A percentile compares a stretch with the other conserved stretches of the same genome.
phyloP scores from a whole-genome alignment of 108 stramenopile genomes.

The Stephanodiscus minutulus region DNA sequence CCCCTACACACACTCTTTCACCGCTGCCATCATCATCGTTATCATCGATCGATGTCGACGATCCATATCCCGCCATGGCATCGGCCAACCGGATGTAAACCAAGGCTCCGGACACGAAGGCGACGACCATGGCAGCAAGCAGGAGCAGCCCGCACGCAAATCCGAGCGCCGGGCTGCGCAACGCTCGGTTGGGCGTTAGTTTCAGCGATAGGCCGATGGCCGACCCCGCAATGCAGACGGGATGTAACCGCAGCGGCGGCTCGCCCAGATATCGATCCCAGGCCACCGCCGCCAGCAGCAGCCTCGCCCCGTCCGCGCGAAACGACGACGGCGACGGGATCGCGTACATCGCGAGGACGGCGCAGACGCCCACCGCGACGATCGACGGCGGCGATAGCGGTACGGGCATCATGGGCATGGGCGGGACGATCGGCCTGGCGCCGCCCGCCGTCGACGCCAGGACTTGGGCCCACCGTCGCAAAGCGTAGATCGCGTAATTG shows the following conservation, averaged over 20 bases:
- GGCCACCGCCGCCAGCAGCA: conserved; percentile 31
- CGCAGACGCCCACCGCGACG: conserved; percentile 9
- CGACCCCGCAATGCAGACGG: conserved; percentile 49
- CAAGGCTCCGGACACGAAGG: conserved; percentile 23
- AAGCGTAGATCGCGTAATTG: conserved; percentile 16
- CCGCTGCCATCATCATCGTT: background rate
- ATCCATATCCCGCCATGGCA: background rate
- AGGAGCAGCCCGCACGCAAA: conserved; percentile 31
- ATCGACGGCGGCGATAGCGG: conserved; percentile 24
- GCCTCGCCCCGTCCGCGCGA: conserved; percentile 9
- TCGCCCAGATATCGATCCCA: conserved; percentile 45
- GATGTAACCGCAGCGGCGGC: conserved; percentile 42
- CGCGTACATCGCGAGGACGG: conserved; percentile 8
- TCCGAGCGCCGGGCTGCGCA: conserved; percentile 30
- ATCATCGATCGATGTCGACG: conserved; percentile 2
- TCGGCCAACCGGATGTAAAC: conserved; percentile 13
- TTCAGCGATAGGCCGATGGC: conserved; percentile 27
- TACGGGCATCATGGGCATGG: conserved; percentile 41
- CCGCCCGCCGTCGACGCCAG: conserved; percentile 24
- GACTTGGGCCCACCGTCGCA: conserved; percentile 32
- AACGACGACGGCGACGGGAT: background rate
- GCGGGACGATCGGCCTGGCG: conserved; percentile 35
- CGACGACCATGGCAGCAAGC: conserved; percentile 15
- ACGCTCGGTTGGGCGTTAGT: conserved; percentile 18
- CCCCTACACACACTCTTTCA: background rate